A percentile compares a stretch with the other conserved stretches of the same genome.
Evolutionary conservation across 176 grass and related monocot species (phyloP).

Genomic region (Zoysia japonica): DNA sequence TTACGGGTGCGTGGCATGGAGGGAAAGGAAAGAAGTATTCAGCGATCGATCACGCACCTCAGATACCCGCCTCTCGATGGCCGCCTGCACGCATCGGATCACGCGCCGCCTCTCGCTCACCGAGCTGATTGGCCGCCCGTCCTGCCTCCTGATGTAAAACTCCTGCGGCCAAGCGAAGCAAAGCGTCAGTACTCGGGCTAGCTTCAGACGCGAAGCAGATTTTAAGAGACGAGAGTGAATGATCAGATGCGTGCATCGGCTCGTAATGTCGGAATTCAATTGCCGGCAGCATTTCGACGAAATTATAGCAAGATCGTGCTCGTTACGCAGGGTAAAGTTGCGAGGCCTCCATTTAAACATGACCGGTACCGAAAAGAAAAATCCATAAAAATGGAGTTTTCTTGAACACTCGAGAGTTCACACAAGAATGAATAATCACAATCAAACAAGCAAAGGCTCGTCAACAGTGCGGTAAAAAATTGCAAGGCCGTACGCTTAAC

Average conservation of each 20-base stretch:
- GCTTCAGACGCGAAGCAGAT: too few species aligned
- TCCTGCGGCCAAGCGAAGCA: constrained; percentile 50
- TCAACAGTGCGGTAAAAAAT: not conserved
- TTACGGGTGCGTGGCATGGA: not conserved
- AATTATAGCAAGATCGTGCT: not conserved
- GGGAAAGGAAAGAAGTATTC: not conserved
- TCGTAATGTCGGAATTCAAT: not conserved
- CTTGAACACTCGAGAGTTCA: not conserved
- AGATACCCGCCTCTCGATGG: constrained; percentile 73
- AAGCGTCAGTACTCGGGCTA: not conserved
- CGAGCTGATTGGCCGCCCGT: constrained; percentile 77
- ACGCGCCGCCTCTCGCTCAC: constrained; percentile 79
- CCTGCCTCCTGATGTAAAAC: constrained; percentile 67
- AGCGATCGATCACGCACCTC: constrained; percentile 58
- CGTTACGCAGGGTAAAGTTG: not conserved
- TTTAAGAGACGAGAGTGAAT: not conserved
- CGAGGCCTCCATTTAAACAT: too few species aligned
- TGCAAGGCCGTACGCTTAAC: constrained; percentile 4
- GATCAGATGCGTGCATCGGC: not conserved
- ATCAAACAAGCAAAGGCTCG: not conserved
- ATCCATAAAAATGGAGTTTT: not conserved
- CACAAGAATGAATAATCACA: not conserved
- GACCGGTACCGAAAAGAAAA: too few species aligned
- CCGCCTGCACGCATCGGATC: constrained; percentile 76
- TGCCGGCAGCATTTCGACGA: not conserved